A percentile compares a stretch with the other conserved stretches of the same genome.
These are phyloP conservation scores for Fusarium decemcellulare DNA, from an alignment of 2,329 filamentous ascomycete species.

Conservation along the genomic window DNA sequence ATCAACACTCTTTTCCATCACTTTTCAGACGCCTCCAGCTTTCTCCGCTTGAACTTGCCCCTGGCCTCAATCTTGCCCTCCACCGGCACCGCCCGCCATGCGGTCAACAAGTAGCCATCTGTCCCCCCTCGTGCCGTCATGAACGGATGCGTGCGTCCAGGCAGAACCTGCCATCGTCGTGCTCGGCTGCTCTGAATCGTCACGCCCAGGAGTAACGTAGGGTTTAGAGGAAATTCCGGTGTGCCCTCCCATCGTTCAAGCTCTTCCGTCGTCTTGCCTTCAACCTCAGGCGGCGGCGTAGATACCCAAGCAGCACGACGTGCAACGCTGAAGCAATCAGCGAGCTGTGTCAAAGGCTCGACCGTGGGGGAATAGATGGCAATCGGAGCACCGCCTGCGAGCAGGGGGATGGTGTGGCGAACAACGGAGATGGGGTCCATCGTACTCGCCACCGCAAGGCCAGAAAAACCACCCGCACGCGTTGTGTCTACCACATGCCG, in stretches of 20 bases:
- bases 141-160: slow-evolving; percentile 90
- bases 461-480: slow-evolving; percentile 83
- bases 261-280: slow-evolving; percentile 62
- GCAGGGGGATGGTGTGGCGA: slow-evolving; percentile 81
- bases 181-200: slow-evolving; percentile 85
- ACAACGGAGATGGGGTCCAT: slow-evolving; percentile 88
- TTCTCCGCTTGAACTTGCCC: slow-evolving; percentile 83
- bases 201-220: slow-evolving; percentile 84
- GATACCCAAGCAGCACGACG: slow-evolving; percentile 82
- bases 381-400: slow-evolving; percentile 86
- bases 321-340: slow-evolving; percentile 87
- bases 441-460: slow-evolving; percentile 83
- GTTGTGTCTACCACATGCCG: slow-evolving; percentile 82
- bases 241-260: slow-evolving; percentile 71
- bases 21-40: slow-evolving; percentile 57
- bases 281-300: slow-evolving; percentile 62
- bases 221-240: slow-evolving; percentile 89
- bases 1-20: slow-evolving; percentile 9
- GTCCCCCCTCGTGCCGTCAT: slow-evolving; percentile 92
- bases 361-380: slow-evolving; percentile 87
- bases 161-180: slow-evolving; percentile 90
- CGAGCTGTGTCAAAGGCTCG: slow-evolving; percentile 82
- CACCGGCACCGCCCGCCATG: slow-evolving; percentile 83
- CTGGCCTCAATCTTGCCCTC: slow-evolving; percentile 86
- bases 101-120: slow-evolving; percentile 93